Evolutionary conservation across 139 green algal genomes (phyloP), one percentile per base, ranked within the genome.

Genomic region (Micromonas commoda): DNA sequence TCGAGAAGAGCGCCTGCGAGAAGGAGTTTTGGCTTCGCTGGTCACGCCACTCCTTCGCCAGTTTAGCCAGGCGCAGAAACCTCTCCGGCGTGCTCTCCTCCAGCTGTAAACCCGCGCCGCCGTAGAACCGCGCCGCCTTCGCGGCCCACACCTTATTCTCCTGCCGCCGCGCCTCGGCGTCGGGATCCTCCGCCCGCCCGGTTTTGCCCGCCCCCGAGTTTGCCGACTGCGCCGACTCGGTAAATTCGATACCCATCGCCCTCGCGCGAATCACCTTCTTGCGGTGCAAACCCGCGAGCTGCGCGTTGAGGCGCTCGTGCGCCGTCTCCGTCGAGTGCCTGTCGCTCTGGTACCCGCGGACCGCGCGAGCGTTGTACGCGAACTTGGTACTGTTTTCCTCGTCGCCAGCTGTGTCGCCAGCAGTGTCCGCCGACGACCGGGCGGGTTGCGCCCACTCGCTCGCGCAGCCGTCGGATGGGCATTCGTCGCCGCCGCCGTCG

Each of bases 261-360:
- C 63, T 24, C 3, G 63, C 9, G 28, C 5, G 28, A 21, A 70
- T 32, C 21, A 70, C 63, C n/a, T 31, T 24, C 2, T 70, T 70
- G 21, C 68, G 37, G 24, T 61, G 37, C 37, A 75, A 63, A 1
- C 68, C 68, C 23, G 52, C 68, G 23, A 75, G 37, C 29, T 75
- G 68, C 24, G 68, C 3, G 68, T 39, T 75, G 24, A 75, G 29
- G 34, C 20, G 24, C n/a, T 75, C 68, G 68, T 75, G 68, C 37
- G 68, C 68, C 37, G 21, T 39, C 24, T 63, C 53, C 0, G 68
- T 64, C 23, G 26, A 53, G 21, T 28, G 23, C 38, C 38, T 60
- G 45, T 57, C 45, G 45, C 45, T 57, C 45, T 57, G 45, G 45
- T 57, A 57, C 45, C 45, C 45, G 45, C 45, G 45, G 9, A 16